Base-by-base conservation (phyloP, 2,329 filamentous ascomycete genomes). In the Sclerotiophoma versabilis region DNA sequence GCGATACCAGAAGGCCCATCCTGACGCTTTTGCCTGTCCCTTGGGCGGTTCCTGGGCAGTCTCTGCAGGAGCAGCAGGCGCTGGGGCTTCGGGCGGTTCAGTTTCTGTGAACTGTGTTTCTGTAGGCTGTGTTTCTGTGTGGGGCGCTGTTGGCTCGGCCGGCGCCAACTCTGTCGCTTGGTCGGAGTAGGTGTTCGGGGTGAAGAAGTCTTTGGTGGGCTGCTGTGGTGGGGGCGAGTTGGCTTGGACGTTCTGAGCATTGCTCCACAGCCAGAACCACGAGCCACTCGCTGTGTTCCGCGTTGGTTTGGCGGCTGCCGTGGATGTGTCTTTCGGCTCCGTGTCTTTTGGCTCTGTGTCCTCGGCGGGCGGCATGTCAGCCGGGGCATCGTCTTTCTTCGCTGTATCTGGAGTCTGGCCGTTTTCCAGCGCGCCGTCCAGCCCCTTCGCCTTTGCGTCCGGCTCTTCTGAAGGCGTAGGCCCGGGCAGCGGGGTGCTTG, bases 1-100 rank as follows among this genome's bases (percentile, higher is more conserved):
- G 38, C 82, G 84, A 12, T 87, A 91, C 90, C 90, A 93, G 62
- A 93, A 93, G 0, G 88, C 90, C 90, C 90, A 93, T 0, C 87
- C 90, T 0, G 89, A 89, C 72, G 58, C 76, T 64, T 62, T 81
- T 66, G 74, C 66, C 58, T 83, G 77, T 5, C 77, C 74, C 1
- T 76, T 73, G 2, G 62, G 3, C 7, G 42, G 58, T 12, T 53
- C 34, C 17, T 49, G 56, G n/a, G 57, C 47, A 4, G 51, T 33
- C 8, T 60, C 58, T 4, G 48, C 29, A 11, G 23, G 23, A 4
- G 50, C 41, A 11, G 43, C 6, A 20, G 50, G 43, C 22, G 27
- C 10, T 3, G 32, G 2, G 5, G 20, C 15, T 29, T 33, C 17
- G 3, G 32, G 3, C 22, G 43, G 44, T 20, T 26, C 32, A 23